These are phyloP conservation scores for Canavalia ensiformis DNA, from an alignment of 306 rosid species.

Conservation along the genomic window DNA sequence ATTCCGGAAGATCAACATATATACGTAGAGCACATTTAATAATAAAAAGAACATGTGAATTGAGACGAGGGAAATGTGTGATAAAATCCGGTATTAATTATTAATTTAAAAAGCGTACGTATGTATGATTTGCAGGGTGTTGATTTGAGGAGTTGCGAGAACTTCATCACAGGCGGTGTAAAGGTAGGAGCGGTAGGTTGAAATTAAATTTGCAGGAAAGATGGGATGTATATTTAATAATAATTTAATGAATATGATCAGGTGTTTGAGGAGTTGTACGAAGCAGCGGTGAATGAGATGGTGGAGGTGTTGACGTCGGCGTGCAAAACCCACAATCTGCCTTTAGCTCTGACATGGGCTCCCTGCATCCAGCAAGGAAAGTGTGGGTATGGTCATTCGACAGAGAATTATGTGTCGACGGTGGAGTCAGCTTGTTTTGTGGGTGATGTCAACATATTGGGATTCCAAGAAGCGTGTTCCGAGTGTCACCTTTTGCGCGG, in stretches of 20 bases:
- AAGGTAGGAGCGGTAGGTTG: conserved; percentile 41
- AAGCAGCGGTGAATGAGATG: conserved; percentile 65
- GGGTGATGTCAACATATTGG: conserved; percentile 43
- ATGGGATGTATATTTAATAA: too few relatives aligned
- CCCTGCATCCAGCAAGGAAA: conserved; percentile 65
- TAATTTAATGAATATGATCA: not conserved
- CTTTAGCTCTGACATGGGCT: conserved; percentile 69
- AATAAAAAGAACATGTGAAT: too few relatives aligned
- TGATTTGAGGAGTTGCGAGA: conserved; percentile 62
- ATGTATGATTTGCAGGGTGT: conserved; percentile 52
- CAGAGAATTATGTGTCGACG: conserved; percentile 54
- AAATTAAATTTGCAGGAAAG: not conserved
- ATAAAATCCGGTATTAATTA: too few relatives aligned
- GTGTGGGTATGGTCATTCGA: conserved; percentile 46
- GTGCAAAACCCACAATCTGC: conserved; percentile 64
- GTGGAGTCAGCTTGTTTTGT: conserved; percentile 65
- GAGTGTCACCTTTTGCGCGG: conserved; percentile 62
- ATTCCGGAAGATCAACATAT: not conserved
- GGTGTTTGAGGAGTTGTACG: conserved; percentile 65
- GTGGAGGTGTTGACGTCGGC: conserved; percentile 60
- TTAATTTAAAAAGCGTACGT: not conserved
- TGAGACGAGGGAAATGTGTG: too few relatives aligned
- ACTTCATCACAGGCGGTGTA: conserved; percentile 49
- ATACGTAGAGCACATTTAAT: too few relatives aligned
- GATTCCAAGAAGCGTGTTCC: conserved; percentile 65